phyloP scores from a whole-genome alignment of 2,329 filamentous ascomycete genomes.

The Phialophora tarda region DNA sequence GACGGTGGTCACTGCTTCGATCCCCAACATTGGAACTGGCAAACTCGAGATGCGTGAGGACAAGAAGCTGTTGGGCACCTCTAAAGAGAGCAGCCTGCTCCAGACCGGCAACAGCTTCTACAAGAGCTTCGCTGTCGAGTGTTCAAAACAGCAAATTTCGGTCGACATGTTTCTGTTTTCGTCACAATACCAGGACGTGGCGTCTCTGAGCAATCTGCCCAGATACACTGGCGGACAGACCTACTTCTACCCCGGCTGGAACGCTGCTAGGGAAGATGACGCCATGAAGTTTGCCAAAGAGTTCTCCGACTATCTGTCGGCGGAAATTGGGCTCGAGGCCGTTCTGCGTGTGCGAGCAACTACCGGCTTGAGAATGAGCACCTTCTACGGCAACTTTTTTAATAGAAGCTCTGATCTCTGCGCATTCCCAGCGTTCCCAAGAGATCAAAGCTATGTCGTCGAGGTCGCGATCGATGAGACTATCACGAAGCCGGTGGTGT shows the following conservation, averaged over 20 bases:
- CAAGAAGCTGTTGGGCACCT: slow-evolving; percentile 92
- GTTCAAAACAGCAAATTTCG: slow-evolving; percentile 97
- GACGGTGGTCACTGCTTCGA: slow-evolving; percentile 83
- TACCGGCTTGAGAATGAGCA: slow-evolving; percentile 92
- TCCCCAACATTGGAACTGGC: slow-evolving; percentile 88
- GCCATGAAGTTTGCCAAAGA: slow-evolving; percentile 97
- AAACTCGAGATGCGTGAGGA: slow-evolving; percentile 94
- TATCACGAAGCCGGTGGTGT: slow-evolving; percentile 87
- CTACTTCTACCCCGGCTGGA: slow-evolving; percentile 98
- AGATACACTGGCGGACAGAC: slow-evolving; percentile 97
- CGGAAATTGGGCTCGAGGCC: slow-evolving; percentile 94
- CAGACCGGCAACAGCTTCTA: slow-evolving; percentile 97
- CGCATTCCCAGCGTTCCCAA: slow-evolving; percentile 95
- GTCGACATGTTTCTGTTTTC: slow-evolving; percentile 99
- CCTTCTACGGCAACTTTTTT: slow-evolving; percentile 99
- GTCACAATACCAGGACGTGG: slow-evolving; percentile 95
- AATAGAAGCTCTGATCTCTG: slow-evolving; percentile 97
- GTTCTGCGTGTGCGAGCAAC: slow-evolving; percentile 94
- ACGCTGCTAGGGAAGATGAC: slow-evolving; percentile 89
- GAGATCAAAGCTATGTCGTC: slow-evolving; percentile 96
- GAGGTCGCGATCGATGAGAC: slow-evolving; percentile 98
- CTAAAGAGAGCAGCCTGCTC: slow-evolving; percentile 83
- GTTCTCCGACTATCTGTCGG: slow-evolving; percentile 95
- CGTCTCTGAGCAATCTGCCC: slow-evolving; percentile 91
- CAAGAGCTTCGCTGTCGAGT: slow-evolving; percentile 98